phyloP scores from a whole-genome alignment of 805 yeast genomes.

The Komagataella populi region DNA sequence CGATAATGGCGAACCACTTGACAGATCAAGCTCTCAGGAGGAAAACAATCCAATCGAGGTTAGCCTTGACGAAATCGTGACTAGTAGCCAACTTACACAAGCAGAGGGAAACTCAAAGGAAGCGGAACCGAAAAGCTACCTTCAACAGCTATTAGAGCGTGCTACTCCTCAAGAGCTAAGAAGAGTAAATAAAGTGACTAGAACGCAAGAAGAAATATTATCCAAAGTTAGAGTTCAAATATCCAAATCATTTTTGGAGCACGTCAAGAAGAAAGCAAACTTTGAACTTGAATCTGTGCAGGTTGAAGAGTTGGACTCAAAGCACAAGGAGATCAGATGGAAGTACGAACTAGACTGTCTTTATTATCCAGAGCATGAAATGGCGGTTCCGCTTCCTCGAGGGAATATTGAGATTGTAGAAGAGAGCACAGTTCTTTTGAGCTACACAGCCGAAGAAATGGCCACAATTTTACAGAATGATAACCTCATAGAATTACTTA shows the following conservation, averaged over 20 bases:
- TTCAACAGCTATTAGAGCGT: background rate
- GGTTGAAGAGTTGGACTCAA: background rate
- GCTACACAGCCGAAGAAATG: constrained; percentile 33
- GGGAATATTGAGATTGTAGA: constrained; percentile 11
- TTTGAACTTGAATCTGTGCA: background rate
- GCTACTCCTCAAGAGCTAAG: constrained; percentile 7
- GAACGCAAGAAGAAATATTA: constrained; percentile 36
- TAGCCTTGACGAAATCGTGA: background rate
- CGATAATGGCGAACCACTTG: background rate
- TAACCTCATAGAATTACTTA: constrained; percentile 11
- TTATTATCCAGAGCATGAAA: constrained; percentile 33
- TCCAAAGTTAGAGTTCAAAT: constrained; percentile 24
- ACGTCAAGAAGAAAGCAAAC: background rate
- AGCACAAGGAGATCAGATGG: constrained; percentile 34
- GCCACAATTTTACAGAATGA: constrained; percentile 12
- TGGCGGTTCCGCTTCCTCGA: constrained; percentile 39
- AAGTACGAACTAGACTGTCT: constrained; percentile 31
- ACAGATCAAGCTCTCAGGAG: background rate
- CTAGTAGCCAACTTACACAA: background rate
- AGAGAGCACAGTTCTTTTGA: constrained; percentile 31
- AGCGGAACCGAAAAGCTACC: background rate
- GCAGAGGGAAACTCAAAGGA: background rate
- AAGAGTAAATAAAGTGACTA: constrained; percentile 20
- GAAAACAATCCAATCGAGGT: background rate
- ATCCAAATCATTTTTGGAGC: background rate